Conservation (phyloP, 306 rosid genomes). For the Chamaecrista fasciculata region DNA sequence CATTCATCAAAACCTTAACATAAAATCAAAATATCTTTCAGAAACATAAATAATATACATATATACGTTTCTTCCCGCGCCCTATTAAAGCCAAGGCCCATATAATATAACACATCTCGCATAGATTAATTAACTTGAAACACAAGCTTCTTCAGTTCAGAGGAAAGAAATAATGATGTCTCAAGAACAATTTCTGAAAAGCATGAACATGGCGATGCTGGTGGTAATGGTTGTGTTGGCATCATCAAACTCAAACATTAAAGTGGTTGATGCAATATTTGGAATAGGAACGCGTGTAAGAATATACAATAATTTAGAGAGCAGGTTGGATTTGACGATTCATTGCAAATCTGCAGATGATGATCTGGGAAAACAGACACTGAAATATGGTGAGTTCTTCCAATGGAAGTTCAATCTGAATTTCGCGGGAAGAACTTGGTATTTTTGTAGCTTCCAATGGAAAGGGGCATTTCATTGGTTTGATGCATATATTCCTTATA, state of each 20-base stretch:
- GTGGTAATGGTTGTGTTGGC: neutral
- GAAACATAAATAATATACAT: too few species aligned
- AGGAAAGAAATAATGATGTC: neutral
- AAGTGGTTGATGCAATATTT: neutral
- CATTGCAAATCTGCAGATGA: neutral
- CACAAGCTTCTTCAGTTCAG: too few species aligned
- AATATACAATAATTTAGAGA: neutral
- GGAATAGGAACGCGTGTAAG: neutral
- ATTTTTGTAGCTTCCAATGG: neutral
- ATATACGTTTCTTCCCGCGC: neutral
- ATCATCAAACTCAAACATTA: neutral
- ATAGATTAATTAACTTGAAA: neutral
- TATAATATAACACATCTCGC: too few species aligned
- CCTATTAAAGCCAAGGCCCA: neutral
- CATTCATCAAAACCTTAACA: too few species aligned
- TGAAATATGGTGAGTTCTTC: neutral
- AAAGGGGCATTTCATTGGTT: neutral
- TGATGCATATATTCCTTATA: neutral
- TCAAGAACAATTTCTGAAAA: neutral
- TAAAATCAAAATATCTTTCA: too few species aligned
- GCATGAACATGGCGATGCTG: neutral
- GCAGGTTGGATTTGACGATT: neutral
- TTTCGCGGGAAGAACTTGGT: neutral
- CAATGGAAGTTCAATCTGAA: neutral
- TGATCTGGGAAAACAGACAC: neutral